Conservation (phyloP, 2,329 filamentous ascomycete genomes). For the Cordyceps farinosa region DNA sequence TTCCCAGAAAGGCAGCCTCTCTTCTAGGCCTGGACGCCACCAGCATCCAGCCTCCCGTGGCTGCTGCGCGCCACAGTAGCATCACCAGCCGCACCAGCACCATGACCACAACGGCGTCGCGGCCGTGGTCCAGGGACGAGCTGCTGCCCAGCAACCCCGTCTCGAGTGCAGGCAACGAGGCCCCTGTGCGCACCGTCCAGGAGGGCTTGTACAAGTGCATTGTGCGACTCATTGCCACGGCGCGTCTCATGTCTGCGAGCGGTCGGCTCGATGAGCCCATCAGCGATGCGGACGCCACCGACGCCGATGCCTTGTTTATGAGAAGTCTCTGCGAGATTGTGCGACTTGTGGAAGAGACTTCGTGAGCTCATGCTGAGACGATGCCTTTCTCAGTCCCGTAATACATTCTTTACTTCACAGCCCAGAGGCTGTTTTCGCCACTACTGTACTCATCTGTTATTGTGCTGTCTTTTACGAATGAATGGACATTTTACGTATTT, state of each 20-base stretch:
- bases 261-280: conserved; percentile 29
- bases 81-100: conserved; percentile 27
- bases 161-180: conserved; percentile 28
- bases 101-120: conserved; percentile 21
- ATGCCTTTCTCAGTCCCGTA: background rate
- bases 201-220: conserved; percentile 50
- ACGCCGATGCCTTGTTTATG: conserved; percentile 37
- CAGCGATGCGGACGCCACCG: conserved; percentile 28
- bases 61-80: conserved; percentile 22
- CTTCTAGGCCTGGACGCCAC: conserved; percentile 44
- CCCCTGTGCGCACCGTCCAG: conserved; percentile 43
- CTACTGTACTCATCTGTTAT: background rate
- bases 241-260: conserved; percentile 36
- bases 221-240: conserved; percentile 46
- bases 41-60: background rate
- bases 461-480: background rate
- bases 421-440: background rate
- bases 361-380: background rate
- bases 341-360: conserved; percentile 33
- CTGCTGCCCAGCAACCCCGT: conserved; percentile 21
- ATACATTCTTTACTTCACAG: background rate
- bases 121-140: conserved; percentile 28
- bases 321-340: conserved; percentile 43
- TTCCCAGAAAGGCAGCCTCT: conserved; percentile 51
- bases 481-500: background rate